Base-by-base conservation (phyloP, 2,329 filamentous ascomycete genomes). In the Venturia asperata region DNA sequence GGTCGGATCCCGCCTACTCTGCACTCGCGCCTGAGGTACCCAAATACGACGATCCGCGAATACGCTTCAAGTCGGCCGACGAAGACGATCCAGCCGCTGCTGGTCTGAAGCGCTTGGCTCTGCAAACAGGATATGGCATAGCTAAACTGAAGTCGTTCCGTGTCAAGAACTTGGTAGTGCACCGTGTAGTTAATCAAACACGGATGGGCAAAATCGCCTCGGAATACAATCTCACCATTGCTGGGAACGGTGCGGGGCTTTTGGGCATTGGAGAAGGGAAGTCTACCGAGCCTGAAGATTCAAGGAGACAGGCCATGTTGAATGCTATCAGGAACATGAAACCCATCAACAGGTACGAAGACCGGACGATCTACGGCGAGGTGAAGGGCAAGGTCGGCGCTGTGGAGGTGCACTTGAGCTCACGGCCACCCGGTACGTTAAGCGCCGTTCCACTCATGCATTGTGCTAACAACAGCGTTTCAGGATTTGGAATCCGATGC, bases 401-500 rank as follows among this genome's bases (percentile, higher is more conserved):
- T n/a, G 91, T 89, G 7, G 84, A 94, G 67, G 86, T 99, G 70
- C 83, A 91, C 78, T 81, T 99, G 70, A 89, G 86, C 76, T 79
- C 90, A 62, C 86, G 93, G 69, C 92, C 92, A 67, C 93, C 94
- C 75, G 94, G 94, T 97, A 85, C 72, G 85, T 78, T 62, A 61
- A 52, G 10, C 27, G 63, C 39, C 34, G 49, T 42, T 43, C 66
- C 34, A 42, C 56, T 42, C 56, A 55, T 21, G 34, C 30, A 30
- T 21, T 64, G 62, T 68, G 66, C 67, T 34, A 55, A 58, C 47
- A 41, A 41, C 37, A 30, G 15, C 42, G 37, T 30, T 27, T 67
- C 41, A 97, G 94, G 94, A 67, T 99, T 97, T 72, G 94, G 94
- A 73, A 87, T 97, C 70, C 91, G 94, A 72, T 91, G 90, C 74